phyloP scores from a whole-genome alignment of 2,329 filamentous ascomycete genomes.

The Hypoxylon sp. region DNA sequence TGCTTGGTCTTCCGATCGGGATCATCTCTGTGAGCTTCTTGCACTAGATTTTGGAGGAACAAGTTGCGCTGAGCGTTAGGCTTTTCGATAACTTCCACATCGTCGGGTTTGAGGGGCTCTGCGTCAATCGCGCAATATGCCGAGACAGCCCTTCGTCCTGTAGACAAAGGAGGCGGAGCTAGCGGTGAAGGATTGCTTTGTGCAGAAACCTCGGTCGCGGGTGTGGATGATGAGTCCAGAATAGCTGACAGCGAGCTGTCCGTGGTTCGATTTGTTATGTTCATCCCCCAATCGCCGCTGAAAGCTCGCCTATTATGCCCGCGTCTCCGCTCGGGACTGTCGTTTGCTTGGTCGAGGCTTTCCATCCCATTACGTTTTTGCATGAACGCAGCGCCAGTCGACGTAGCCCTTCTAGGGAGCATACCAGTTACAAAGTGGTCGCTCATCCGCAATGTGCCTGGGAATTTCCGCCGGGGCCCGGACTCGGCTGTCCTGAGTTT shows the following conservation, averaged over 20 bases:
- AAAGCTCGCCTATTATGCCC: constrained; percentile 45
- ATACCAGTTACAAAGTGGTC: constrained; percentile 36
- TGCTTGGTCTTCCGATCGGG: constrained; percentile 36
- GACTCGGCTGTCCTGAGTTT: constrained; percentile 26
- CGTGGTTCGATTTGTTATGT: constrained; percentile 36
- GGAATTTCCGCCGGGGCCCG: constrained; percentile 34
- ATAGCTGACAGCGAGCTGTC: constrained; percentile 41
- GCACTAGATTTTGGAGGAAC: neutral
- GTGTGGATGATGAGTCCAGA: constrained; percentile 26
- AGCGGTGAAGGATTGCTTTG: constrained; percentile 24
- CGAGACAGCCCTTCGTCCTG: constrained; percentile 42
- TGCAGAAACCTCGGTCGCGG: constrained; percentile 16
- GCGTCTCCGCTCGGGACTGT: constrained; percentile 18
- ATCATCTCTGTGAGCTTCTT: constrained; percentile 22
- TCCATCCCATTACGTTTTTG: constrained; percentile 52
- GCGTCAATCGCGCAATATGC: constrained; percentile 41
- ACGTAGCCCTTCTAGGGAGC: constrained; percentile 58
- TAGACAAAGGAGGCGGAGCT: constrained; percentile 40
- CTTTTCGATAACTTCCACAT: constrained; percentile 25
- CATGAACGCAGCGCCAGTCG: constrained; percentile 62
- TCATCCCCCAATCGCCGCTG: constrained; percentile 49
- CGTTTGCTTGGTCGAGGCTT: constrained; percentile 23
- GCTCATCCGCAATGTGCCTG: constrained; percentile 26
- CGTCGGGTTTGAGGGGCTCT: constrained; percentile 27
- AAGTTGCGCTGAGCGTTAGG: constrained; percentile 5